These are phyloP conservation scores for Ambrosiella cleistominuta DNA, from an alignment of 2,329 filamentous ascomycete species.

Conservation along the genomic window DNA sequence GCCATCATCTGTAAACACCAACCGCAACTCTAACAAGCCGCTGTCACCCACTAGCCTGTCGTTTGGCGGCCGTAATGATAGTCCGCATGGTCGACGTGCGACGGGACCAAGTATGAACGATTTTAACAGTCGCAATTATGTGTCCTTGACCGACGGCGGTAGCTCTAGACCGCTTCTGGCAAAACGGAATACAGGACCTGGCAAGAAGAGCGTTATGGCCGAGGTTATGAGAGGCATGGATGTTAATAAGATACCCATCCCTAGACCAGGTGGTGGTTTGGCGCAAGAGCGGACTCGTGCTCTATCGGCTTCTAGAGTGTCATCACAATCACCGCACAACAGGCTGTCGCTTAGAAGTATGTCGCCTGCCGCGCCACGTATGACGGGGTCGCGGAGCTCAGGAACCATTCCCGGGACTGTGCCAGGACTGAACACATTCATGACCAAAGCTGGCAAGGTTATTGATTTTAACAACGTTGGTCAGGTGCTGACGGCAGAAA, in stretches of 20 bases:
- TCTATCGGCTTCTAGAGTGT: constrained; percentile 20
- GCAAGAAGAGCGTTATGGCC: constrained; percentile 26
- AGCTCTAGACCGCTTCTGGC: constrained; percentile 27
- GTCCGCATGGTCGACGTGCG: constrained; percentile 20
- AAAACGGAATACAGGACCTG: constrained; percentile 33
- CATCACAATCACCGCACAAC: constrained; percentile 37
- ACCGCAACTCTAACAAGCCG: constrained; percentile 8
- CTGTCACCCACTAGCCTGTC: constrained; percentile 5
- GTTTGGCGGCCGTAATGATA: constrained; percentile 7
- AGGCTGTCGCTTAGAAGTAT: constrained; percentile 25
- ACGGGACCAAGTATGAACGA: constrained; percentile 18
- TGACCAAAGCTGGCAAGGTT: background rate
- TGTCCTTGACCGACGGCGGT: constrained; percentile 40
- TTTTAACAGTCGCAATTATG: constrained; percentile 34
- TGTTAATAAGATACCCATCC: constrained; percentile 31
- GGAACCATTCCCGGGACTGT: constrained; percentile 15
- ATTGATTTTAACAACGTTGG: constrained; percentile 56
- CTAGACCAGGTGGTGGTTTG: constrained; percentile 20
- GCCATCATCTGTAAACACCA: constrained; percentile 9
- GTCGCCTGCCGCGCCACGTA: constrained; percentile 23
- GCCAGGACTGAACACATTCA: background rate
- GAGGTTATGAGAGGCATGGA: constrained; percentile 38
- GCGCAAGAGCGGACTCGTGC: constrained; percentile 15
- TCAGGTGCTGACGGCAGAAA: constrained; percentile 53
- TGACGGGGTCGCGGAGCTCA: constrained; percentile 18